These are phyloP conservation scores for Paramecium primaurelia DNA, from an alignment of 73 alveolate genomes.

Conservation along the genomic window DNA sequence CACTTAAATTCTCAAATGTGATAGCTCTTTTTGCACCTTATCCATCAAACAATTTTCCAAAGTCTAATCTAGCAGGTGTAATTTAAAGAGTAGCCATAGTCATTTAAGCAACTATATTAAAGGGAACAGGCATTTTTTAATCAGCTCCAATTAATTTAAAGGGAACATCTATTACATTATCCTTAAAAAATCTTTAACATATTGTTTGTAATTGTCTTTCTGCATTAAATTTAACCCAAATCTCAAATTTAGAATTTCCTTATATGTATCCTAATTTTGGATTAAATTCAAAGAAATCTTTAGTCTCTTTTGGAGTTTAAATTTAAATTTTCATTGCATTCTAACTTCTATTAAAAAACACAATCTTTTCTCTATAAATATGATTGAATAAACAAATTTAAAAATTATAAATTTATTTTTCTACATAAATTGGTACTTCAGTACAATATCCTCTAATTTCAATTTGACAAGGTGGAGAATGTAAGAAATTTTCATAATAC, in stretches of 20 bases:
- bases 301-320: conserved; percentile 88
- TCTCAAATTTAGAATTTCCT: conserved; percentile 90
- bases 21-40: conserved; percentile 86
- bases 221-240: conserved; percentile 93
- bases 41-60: conserved; percentile 78
- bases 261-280: conserved; percentile 97
- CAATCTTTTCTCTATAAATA: conserved; percentile 93
- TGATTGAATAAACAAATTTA: conserved; percentile 85
- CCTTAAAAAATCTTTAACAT: conserved; percentile 66
- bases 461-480: conserved; percentile 69
- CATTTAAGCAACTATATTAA: conserved; percentile 66
- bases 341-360: conserved; percentile 80
- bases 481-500: conserved; percentile 75
- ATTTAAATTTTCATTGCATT: conserved; percentile 92
- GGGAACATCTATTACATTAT: conserved; percentile 73
- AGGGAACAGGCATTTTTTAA: conserved; percentile 84
- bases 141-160: conserved; percentile 84
- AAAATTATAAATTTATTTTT: conserved; percentile 82
- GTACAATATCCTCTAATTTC: conserved; percentile 82
- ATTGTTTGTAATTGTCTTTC: conserved; percentile 73
- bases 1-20: conserved; percentile 81
- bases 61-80: conserved; percentile 77
- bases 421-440: conserved; percentile 97
- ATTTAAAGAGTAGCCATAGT: conserved; percentile 74
- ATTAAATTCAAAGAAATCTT: conserved; percentile 89